phyloP scores from a whole-genome alignment of 2,329 filamentous ascomycete species.

The Xylariaceae sp. region DNA sequence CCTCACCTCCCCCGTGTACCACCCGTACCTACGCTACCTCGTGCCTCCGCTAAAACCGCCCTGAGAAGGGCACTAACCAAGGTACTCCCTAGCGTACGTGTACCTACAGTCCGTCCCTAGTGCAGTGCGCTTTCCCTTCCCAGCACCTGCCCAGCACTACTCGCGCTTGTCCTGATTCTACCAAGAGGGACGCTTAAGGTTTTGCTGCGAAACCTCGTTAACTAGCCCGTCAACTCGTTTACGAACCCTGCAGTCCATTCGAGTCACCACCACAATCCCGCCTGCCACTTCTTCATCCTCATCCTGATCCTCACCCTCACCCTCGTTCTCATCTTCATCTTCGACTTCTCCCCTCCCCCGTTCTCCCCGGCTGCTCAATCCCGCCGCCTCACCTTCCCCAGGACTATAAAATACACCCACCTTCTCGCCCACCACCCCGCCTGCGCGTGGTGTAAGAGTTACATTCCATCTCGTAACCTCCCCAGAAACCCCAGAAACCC shows the following conservation, averaged over 20 bases:
- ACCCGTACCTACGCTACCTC: background rate
- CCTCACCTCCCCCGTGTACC: background rate
- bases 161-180: background rate
- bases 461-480: background rate
- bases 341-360: background rate
- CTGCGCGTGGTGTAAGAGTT: background rate
- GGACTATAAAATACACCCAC: background rate
- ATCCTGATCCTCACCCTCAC: background rate
- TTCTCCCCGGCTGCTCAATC: conserved; percentile 3
- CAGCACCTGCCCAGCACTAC: background rate
- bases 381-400: background rate
- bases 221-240: background rate
- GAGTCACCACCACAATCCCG: conserved; percentile 9
- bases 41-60: background rate
- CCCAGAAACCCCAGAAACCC: background rate
- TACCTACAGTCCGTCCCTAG: background rate
- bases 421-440: conserved; percentile 1
- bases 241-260: conserved; percentile 5
- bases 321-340: background rate
- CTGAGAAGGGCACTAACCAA: background rate
- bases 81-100: background rate
- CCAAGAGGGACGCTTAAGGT: conserved; percentile 6
- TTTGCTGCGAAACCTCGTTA: conserved; percentile 19
- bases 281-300: conserved; percentile 2
- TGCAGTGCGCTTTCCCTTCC: background rate